These are phyloP conservation scores for Hypoxylon lenormandii DNA, from an alignment of 495 filamentous ascomycete genomes.

Conservation along the genomic window DNA sequence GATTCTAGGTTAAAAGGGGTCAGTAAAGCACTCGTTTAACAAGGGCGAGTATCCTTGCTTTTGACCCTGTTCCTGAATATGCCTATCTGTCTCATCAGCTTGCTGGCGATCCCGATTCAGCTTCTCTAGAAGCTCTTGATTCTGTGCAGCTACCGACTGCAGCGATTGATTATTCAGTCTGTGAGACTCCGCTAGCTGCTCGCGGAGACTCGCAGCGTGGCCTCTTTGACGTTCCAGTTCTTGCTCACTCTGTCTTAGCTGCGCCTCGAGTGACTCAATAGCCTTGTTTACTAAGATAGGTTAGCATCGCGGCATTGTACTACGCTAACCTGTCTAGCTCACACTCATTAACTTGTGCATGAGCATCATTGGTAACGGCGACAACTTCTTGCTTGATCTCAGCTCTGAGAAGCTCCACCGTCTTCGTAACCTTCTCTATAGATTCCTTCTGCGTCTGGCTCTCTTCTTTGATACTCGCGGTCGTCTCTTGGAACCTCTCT, in stretches of 20 bases:
- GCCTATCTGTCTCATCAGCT: slow-evolving; percentile 17
- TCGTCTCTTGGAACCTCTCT: slow-evolving; percentile 45
- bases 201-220: slow-evolving; percentile 35
- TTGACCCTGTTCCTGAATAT: slow-evolving; percentile 37
- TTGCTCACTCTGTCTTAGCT: slow-evolving; percentile 48
- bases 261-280: slow-evolving; percentile 40
- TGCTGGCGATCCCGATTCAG: slow-evolving; percentile 32
- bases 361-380: slow-evolving; percentile 43
- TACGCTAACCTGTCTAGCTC: slow-evolving; percentile 15
- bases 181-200: slow-evolving; percentile 47
- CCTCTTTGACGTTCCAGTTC: slow-evolving; percentile 50
- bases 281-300: slow-evolving; percentile 45
- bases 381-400: slow-evolving; percentile 51
- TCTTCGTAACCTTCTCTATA: slow-evolving; percentile 44
- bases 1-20: slow-evolving; percentile 38
- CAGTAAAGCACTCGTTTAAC: neutral
- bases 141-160: slow-evolving; percentile 45
- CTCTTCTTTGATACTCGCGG: slow-evolving; percentile 41
- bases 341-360: slow-evolving; percentile 47
- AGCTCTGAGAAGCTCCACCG: slow-evolving; percentile 50
- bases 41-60: slow-evolving; percentile 27
- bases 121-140: slow-evolving; percentile 50
- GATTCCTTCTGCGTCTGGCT: slow-evolving; percentile 29
- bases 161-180: slow-evolving; percentile 47
- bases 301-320: slow-evolving; percentile 7